Percentiles rank a stretch among this genome's conserved stretches.
Evolutionary conservation across 192 early-diverging fungal species (phyloP).

Genomic region (Gryganskiella cystojenkinii): DNA sequence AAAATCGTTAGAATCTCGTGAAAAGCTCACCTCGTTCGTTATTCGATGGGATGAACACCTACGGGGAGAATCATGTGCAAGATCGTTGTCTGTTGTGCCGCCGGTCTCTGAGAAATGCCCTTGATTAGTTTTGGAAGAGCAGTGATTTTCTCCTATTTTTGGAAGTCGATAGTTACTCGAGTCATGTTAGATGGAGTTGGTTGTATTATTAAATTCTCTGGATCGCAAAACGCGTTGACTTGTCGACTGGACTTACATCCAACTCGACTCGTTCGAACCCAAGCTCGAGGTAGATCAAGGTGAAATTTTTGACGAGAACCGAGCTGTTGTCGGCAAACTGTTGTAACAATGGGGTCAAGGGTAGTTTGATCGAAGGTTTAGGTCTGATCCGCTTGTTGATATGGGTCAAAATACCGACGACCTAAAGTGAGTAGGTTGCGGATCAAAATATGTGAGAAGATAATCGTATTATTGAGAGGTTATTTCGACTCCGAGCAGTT

Average conservation of each 20-base stretch:
- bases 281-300: conserved; percentile 89
- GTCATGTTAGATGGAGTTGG: background rate
- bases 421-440: conserved; percentile 51
- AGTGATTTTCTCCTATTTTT: conserved; percentile 34
- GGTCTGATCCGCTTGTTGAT: conserved; percentile 87
- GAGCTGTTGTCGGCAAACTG: conserved; percentile 62
- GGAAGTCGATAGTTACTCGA: background rate
- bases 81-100: conserved; percentile 69
- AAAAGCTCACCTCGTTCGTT: no score
- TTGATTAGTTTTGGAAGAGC: conserved; percentile 71
- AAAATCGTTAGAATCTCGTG: no score
- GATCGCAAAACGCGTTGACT: background rate
- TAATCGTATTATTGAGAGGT: background rate
- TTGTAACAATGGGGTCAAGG: conserved; percentile 68
- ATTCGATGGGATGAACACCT: conserved; percentile 30
- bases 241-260: conserved; percentile 42
- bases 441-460: background rate
- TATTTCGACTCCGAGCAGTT: background rate
- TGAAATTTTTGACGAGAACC: conserved; percentile 78
- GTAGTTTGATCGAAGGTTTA: conserved; percentile 67
- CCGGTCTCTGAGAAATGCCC: conserved; percentile 66
- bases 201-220: background rate
- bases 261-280: conserved; percentile 64
- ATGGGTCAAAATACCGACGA: conserved; percentile 82
- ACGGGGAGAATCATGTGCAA: conserved; percentile 76